These are phyloP conservation scores for Pseudocercospora crystallina DNA, from an alignment of 2,329 filamentous ascomycete species.

Conservation along the genomic window DNA sequence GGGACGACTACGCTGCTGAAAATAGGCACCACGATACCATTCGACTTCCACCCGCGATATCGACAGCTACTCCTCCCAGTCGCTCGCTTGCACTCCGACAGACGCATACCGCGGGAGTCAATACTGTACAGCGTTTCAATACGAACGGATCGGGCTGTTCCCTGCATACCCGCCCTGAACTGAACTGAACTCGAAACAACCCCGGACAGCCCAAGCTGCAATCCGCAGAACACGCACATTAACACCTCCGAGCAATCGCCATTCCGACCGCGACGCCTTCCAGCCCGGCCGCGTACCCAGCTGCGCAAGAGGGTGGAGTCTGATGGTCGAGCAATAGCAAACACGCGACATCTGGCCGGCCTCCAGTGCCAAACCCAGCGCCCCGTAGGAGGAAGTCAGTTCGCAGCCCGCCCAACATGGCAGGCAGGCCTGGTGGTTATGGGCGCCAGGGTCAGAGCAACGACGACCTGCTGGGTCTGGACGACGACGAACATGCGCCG, in stretches of 20 bases:
- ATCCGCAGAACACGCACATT: too few species aligned
- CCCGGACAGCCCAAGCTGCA: too few species aligned
- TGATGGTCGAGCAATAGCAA: constrained; percentile 19
- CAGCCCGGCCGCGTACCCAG: background rate
- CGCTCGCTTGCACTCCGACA: too few species aligned
- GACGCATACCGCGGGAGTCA: too few species aligned
- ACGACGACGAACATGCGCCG: constrained; percentile 63
- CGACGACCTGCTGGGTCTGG: constrained; percentile 62
- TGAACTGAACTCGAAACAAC: too few species aligned
- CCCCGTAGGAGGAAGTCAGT: background rate
- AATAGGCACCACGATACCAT: too few species aligned
- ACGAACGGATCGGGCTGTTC: too few species aligned
- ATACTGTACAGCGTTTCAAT: too few species aligned
- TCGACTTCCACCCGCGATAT: too few species aligned
- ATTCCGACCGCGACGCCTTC: background rate
- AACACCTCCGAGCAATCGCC: background rate
- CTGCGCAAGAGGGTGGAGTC: constrained; percentile 5
- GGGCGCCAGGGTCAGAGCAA: constrained; percentile 38
- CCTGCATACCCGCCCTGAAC: too few species aligned
- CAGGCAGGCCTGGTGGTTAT: constrained; percentile 54
- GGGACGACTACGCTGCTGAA: background rate
- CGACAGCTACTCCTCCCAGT: too few species aligned
- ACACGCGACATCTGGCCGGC: constrained; percentile 16
- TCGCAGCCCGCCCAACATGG: constrained; percentile 37
- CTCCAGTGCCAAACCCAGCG: constrained; percentile 10